Base-by-base conservation (phyloP, 2,329 filamentous ascomycete genomes). In the Endoconidiophora laricicola region DNA sequence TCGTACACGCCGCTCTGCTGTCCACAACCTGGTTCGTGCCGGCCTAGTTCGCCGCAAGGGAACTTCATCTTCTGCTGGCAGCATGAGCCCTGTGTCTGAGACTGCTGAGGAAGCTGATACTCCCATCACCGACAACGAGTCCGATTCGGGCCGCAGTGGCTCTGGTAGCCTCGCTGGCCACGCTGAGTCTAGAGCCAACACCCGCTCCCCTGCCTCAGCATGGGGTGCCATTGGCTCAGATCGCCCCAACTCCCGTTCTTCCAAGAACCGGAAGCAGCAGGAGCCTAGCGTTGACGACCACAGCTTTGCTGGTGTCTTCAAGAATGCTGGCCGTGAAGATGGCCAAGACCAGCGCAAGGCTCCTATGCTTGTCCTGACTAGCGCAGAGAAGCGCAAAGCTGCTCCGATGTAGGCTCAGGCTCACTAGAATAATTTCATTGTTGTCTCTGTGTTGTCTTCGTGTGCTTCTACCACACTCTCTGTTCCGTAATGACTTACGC, bases 31-130 rank as follows among this genome's bases (percentile, higher is more conserved):
- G 46, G 85, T 95, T 54, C 84, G 85, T 56, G 90, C 90, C 49
- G 88, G 90, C 14, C 75, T 91, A 55, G 86, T 87, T 60, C 84
- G 91, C 53, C 86, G 90, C 75, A 71, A 83, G 74, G 67, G 81
- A 52, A 84, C 82, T 55, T 72, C 78, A 55, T 81, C 79, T 62
- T 78, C 74, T 56, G 73, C 72, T 54, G 86, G 85, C 53, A 88
- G 82, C 65, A 86, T 86, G 68, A 93, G 85, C 60, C 90, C 91
- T 10, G 83, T 90, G 52, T 95, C 87, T 48, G 91, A 96, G 68
- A 79, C 74, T 50, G 73, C 71, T 3, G 78, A 81, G 58, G 71
- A 78, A 55, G 65, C 78, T 52, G 81, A 84, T 56, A 80, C 81
- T 7, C 75, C 81, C 45, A 63, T 77, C 48, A 78, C 76, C 37